Evolutionary conservation across 1,284 basidiomycete species (phyloP), one percentile per base, ranked within the genome.

Genomic region (Melampsora abietis-canadensis): DNA sequence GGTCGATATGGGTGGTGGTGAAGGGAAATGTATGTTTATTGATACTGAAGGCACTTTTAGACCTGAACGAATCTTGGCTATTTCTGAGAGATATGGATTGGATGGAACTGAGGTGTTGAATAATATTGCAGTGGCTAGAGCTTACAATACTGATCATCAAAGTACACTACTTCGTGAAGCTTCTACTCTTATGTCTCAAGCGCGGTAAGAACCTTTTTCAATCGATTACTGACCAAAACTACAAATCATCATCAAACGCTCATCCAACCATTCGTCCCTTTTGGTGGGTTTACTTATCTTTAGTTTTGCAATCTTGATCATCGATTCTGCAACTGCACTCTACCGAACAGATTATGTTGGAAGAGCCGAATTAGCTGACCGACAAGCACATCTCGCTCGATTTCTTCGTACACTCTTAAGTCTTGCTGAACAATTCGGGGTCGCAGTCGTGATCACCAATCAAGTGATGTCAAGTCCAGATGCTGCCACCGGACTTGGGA

Each of bases 11-110:
- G 96, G 96, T 31, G 96, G 96, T 37, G 96, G 96, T 6, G 96
- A 98, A 83, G 96, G 96, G 65, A 99, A 99, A 84, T 98, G 95
- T 81, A 85, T 98, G 63, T 99, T 95, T 83, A 98, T 99, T 83
- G 96, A 99, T 82, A 98, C 96, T 0, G 95, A 99, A 81, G 94
- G 94, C 12, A 98, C 96, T 2, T 99, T 99, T 85, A 92, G 96
- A 78, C 96, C 96, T 19, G 91, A 92, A 47, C 92, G 96, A 76
- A 85, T 98, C 70, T 86, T 98, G 37, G 92, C 95, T 0, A 93
- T 96, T 4, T 95, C 96, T 1, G 95, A 98, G 84, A 87, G 96
- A 67, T 94, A 90, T 81, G 96, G 96, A 7, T 85, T 99, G 78
- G 94, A 94, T 78, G 94, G 94, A 51, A 93, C 98, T 82, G 95